phyloP scores from a whole-genome alignment of 108 stramenopile species.

The Nitzschia sp. region DNA sequence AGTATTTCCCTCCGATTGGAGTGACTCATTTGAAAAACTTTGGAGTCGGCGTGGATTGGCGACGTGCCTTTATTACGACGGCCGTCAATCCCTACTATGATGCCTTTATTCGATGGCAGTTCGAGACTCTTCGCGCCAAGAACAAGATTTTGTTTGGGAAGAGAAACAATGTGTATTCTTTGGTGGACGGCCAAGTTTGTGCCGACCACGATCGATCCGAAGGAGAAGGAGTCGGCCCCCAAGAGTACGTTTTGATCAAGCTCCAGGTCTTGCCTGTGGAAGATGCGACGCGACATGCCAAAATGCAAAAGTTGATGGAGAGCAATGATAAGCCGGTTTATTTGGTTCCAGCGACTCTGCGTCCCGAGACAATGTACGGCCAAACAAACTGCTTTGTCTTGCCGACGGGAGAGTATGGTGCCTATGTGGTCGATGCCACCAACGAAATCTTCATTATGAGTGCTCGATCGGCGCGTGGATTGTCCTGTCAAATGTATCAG shows the following conservation, averaged over 20 bases:
- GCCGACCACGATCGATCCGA: conserved; percentile 97
- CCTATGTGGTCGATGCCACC: conserved; percentile 88
- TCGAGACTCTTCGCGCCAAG: conserved; percentile 81
- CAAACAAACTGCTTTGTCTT: conserved; percentile 99
- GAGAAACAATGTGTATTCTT: conserved; percentile 94
- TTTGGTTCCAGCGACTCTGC: conserved; percentile 96
- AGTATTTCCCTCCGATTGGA: conserved; percentile 96
- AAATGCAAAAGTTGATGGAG: conserved; percentile 68
- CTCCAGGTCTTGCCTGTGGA: conserved; percentile 86
- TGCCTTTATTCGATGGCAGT: conserved; percentile 96
- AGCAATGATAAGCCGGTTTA: conserved; percentile 66
- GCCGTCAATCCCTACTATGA: conserved; percentile 97
- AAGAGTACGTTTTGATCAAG: conserved; percentile 99
- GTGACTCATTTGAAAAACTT: conserved; percentile 89
- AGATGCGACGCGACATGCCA: conserved; percentile 72
- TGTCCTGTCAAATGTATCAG: conserved; percentile 89
- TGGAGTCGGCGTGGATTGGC: conserved; percentile 95
- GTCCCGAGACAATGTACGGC: conserved; percentile 99
- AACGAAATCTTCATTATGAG: conserved; percentile 93
- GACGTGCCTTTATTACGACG: conserved; percentile 98
- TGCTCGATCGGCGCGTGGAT: conserved; percentile 85
- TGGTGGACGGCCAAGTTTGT: conserved; percentile 97
- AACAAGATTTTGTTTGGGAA: conserved; percentile 92
- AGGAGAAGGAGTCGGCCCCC: conserved; percentile 97
- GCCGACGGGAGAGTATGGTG: conserved; percentile 96